A percentile compares a stretch with the other conserved stretches of the same genome.
Conservation (phyloP, 2,329 filamentous ascomycete genomes). For the Calonectria hawksworthii region DNA sequence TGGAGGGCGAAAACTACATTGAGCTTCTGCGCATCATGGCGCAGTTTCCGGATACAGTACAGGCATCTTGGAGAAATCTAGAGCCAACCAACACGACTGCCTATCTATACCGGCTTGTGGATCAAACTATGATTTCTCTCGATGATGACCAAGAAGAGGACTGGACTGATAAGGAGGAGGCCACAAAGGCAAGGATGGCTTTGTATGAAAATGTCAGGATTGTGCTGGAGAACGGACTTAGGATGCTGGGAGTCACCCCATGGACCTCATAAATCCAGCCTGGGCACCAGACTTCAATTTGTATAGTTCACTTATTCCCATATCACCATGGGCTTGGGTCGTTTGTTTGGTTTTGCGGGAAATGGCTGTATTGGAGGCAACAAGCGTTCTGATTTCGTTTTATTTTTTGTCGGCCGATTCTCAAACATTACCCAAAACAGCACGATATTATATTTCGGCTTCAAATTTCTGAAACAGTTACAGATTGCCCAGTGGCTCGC, state of each 20-base stretch:
- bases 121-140: constrained; percentile 51
- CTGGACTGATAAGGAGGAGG: constrained; percentile 57
- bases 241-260: constrained; percentile 54
- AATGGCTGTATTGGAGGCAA: not conserved
- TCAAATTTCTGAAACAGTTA: not conserved
- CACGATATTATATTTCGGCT: no score
- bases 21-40: constrained; percentile 67
- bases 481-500: not conserved
- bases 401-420: not conserved
- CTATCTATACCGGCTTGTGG: constrained; percentile 60
- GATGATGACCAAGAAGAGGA: constrained; percentile 64
- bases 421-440: not conserved
- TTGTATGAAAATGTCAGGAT: constrained; percentile 64
- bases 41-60: constrained; percentile 75
- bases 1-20: constrained; percentile 40
- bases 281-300: no score
- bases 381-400: not conserved
- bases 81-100: constrained; percentile 76
- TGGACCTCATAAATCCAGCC: constrained; percentile 19
- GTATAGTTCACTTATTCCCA: not conserved
- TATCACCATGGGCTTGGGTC: not conserved
- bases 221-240: constrained; percentile 47
- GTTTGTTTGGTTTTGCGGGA: not conserved
- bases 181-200: constrained; percentile 68
- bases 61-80: constrained; percentile 75